These are phyloP conservation scores for Hypoxylon sp. DNA, from an alignment of 2,329 filamentous ascomycete genomes.

Conservation along the genomic window DNA sequence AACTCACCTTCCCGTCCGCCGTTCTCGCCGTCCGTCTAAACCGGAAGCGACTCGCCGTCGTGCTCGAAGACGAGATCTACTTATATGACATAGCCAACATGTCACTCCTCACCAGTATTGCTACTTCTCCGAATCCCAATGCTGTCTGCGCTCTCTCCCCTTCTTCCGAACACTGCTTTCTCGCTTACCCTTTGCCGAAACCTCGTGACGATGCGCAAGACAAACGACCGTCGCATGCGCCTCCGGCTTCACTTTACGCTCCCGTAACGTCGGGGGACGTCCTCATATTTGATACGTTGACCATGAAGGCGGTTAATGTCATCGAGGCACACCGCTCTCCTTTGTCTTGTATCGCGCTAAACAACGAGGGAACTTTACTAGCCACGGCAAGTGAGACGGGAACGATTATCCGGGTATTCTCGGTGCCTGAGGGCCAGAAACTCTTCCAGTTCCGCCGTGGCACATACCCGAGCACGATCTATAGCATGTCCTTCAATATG, in stretches of 20 bases:
- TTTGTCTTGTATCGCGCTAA: slow-evolving; percentile 89
- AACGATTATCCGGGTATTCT: slow-evolving; percentile 97
- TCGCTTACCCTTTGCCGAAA: slow-evolving; percentile 91
- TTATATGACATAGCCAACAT: slow-evolving; percentile 99
- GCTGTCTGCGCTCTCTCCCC: slow-evolving; percentile 94
- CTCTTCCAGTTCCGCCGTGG: slow-evolving; percentile 96
- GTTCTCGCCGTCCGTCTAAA: slow-evolving; percentile 95
- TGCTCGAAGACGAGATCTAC: slow-evolving; percentile 96
- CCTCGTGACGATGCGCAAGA: slow-evolving; percentile 73
- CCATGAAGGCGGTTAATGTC: slow-evolving; percentile 93
- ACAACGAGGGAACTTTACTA: slow-evolving; percentile 90
- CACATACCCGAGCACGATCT: slow-evolving; percentile 95
- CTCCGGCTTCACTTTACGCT: slow-evolving; percentile 83
- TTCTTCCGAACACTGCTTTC: slow-evolving; percentile 94
- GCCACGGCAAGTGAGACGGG: slow-evolving; percentile 98
- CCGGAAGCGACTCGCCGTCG: slow-evolving; percentile 91
- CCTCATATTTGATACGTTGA: slow-evolving; percentile 90
- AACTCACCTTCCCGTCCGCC: slow-evolving; percentile 97
- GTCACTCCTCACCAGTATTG: slow-evolving; percentile 92
- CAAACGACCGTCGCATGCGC: slow-evolving; percentile 82
- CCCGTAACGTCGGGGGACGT: slow-evolving; percentile 92
- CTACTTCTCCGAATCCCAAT: slow-evolving; percentile 92
- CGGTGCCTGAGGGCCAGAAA: slow-evolving; percentile 90
- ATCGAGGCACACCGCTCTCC: slow-evolving; percentile 95
- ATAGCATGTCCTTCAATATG: slow-evolving; percentile 98